Evolutionary conservation across 2,329 filamentous ascomycete species (phyloP).

Genomic region (Hymenoscyphus fraxineus): DNA sequence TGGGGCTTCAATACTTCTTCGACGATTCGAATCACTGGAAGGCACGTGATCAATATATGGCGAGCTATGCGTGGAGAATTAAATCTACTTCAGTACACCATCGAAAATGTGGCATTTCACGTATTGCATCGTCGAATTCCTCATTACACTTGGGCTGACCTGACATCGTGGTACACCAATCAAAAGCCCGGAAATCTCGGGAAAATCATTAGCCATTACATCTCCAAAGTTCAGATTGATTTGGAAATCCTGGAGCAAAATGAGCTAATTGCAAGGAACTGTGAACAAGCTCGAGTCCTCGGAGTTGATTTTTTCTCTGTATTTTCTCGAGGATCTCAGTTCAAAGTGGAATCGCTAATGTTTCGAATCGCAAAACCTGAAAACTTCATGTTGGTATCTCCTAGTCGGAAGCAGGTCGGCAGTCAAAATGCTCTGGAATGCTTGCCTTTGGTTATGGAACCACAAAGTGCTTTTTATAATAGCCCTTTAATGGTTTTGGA

Average conservation of each 20-base stretch:
- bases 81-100: slow-evolving; percentile 86
- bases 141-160: slow-evolving; percentile 73
- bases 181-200: slow-evolving; percentile 63
- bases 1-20: slow-evolving; percentile 96
- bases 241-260: slow-evolving; percentile 90
- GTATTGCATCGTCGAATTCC: slow-evolving; percentile 82
- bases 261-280: slow-evolving; percentile 82
- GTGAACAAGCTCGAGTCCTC: slow-evolving; percentile 87
- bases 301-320: slow-evolving; percentile 97
- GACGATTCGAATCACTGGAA: slow-evolving; percentile 84
- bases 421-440: slow-evolving; percentile 93
- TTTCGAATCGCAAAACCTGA: slow-evolving; percentile 97
- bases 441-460: slow-evolving; percentile 94
- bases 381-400: slow-evolving; percentile 86
- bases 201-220: slow-evolving; percentile 75
- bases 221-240: slow-evolving; percentile 71
- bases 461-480: slow-evolving; percentile 88
- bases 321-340: slow-evolving; percentile 90
- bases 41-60: slow-evolving; percentile 97
- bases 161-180: slow-evolving; percentile 79
- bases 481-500: slow-evolving; percentile 88
- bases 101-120: slow-evolving; percentile 95
- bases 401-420: slow-evolving; percentile 86
- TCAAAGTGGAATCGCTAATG: slow-evolving; percentile 98
- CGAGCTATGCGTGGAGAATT: slow-evolving; percentile 91